Evolutionary conservation across 2,329 filamentous ascomycete species (phyloP).

Genomic region (Daldinia sp.): DNA sequence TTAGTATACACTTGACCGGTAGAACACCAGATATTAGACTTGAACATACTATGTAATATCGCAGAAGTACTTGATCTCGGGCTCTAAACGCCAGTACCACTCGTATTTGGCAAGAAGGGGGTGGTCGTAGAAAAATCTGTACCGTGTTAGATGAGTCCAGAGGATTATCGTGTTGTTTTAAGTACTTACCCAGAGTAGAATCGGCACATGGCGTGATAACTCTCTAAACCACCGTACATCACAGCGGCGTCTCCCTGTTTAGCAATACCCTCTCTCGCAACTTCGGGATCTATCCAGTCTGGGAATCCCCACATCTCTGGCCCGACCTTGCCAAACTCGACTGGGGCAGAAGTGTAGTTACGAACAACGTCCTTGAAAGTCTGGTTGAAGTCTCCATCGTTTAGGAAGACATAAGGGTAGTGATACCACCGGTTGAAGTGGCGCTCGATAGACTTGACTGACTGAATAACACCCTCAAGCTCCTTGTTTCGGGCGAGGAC

Average conservation of each 20-base stretch:
- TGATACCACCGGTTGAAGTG: slow-evolving; percentile 99
- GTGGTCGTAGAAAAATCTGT: slow-evolving; percentile 95
- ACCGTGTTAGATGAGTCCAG: slow-evolving; percentile 31
- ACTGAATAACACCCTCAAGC: slow-evolving; percentile 94
- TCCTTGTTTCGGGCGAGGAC: slow-evolving; percentile 97
- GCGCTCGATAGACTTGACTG: slow-evolving; percentile 95
- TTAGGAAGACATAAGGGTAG: slow-evolving; percentile 98
- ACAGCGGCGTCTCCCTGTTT: slow-evolving; percentile 97
- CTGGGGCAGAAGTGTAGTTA: slow-evolving; percentile 88
- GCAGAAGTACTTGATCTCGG: slow-evolving; percentile 99
- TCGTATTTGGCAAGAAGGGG: slow-evolving; percentile 95
- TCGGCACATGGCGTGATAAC: slow-evolving; percentile 98
- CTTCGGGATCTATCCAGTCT: slow-evolving; percentile 94
- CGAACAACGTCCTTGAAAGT: slow-evolving; percentile 88
- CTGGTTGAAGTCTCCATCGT: slow-evolving; percentile 96
- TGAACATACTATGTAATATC: slow-evolving; percentile 92
- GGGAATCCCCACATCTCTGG: slow-evolving; percentile 95
- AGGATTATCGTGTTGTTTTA: neutral
- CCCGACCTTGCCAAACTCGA: slow-evolving; percentile 96
- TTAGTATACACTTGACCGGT: slow-evolving; percentile 39
- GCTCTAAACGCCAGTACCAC: slow-evolving; percentile 99
- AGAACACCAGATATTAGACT: neutral
- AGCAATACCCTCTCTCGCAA: slow-evolving; percentile 93
- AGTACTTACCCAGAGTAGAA: slow-evolving; percentile 92
- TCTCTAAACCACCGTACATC: slow-evolving; percentile 99